A percentile compares a stretch with the other conserved stretches of the same genome.
These are phyloP conservation scores for Persicaria tinctoria DNA, from an alignment of 148 eudicot genomes.

Conservation along the genomic window DNA sequence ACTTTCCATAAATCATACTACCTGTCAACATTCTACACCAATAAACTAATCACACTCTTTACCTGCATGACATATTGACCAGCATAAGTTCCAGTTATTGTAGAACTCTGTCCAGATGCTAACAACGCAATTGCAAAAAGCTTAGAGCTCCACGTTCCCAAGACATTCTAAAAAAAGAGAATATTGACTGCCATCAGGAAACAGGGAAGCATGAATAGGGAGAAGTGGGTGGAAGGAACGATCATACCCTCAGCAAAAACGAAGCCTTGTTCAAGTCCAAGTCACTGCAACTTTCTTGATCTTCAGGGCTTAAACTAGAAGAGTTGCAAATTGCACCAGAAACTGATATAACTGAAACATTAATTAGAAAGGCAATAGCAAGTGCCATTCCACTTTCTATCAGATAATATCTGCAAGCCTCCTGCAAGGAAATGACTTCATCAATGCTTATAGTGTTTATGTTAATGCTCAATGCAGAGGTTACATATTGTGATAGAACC, in stretches of 20 bases:
- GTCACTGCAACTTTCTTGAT: slow-evolving; percentile 58
- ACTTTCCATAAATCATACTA: too few species aligned
- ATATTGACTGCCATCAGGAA: background rate
- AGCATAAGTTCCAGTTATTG: slow-evolving; percentile 96
- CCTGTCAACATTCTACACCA: too few species aligned
- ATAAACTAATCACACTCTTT: too few species aligned
- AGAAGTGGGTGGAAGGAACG: too few species aligned
- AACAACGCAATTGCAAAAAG: slow-evolving; percentile 84
- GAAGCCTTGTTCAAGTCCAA: slow-evolving; percentile 89
- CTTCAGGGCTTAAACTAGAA: slow-evolving; percentile 44
- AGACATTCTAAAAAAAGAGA: slow-evolving; percentile 51
- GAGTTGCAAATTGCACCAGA: slow-evolving; percentile 88
- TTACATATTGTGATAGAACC: too few species aligned
- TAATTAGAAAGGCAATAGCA: slow-evolving; percentile 75
- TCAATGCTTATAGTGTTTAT: background rate
- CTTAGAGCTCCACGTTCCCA: slow-evolving; percentile 95
- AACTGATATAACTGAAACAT: slow-evolving; percentile 85
- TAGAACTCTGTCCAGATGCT: slow-evolving; percentile 98
- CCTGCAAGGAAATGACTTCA: slow-evolving; percentile 36
- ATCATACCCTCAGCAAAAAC: slow-evolving; percentile 67
- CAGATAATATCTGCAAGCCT: slow-evolving; percentile 87
- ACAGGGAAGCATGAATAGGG: background rate
- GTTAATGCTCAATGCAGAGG: background rate
- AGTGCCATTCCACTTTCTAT: slow-evolving; percentile 90
- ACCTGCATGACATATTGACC: slow-evolving; percentile 99